phyloP scores from a whole-genome alignment of 306 rosid genomes.

The barrel medic (Medicago truncatula) region DNA sequence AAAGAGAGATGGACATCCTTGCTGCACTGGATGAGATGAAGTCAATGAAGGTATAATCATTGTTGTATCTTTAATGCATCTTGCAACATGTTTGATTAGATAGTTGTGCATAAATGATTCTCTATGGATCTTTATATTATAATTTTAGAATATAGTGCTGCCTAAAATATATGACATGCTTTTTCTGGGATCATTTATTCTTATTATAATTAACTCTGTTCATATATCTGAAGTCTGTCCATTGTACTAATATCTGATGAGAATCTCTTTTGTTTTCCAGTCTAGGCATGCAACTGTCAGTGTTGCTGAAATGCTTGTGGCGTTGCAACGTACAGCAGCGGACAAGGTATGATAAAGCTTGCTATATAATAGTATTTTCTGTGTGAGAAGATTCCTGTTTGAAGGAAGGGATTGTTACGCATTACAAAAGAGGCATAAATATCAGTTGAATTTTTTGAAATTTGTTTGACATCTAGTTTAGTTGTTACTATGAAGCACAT shows the following conservation, averaged over 20 bases:
- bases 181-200: too few species aligned
- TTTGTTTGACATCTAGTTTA: slow-evolving; percentile 19
- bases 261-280: slow-evolving; percentile 51
- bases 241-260: slow-evolving; percentile 35
- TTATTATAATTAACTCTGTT: background rate
- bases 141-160: too few species aligned
- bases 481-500: background rate
- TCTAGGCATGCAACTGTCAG: slow-evolving; percentile 89
- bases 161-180: too few species aligned
- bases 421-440: background rate
- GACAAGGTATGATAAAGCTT: slow-evolving; percentile 57
- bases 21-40: slow-evolving; percentile 98
- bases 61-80: slow-evolving; percentile 1
- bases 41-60: slow-evolving; percentile 79
- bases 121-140: too few species aligned
- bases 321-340: slow-evolving; percentile 68
- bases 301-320: slow-evolving; percentile 86
- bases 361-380: slow-evolving; percentile 28
- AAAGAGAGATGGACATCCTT: slow-evolving; percentile 71
- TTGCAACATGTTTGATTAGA: slow-evolving; percentile 1
- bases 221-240: too few species aligned
- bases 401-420: slow-evolving; percentile 11
- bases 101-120: background rate
- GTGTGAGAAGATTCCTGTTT: background rate
- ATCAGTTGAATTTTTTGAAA: background rate